These are phyloP conservation scores for Apiotrichum laibachii DNA, from an alignment of 1,284 basidiomycete genomes.

Conservation along the genomic window DNA sequence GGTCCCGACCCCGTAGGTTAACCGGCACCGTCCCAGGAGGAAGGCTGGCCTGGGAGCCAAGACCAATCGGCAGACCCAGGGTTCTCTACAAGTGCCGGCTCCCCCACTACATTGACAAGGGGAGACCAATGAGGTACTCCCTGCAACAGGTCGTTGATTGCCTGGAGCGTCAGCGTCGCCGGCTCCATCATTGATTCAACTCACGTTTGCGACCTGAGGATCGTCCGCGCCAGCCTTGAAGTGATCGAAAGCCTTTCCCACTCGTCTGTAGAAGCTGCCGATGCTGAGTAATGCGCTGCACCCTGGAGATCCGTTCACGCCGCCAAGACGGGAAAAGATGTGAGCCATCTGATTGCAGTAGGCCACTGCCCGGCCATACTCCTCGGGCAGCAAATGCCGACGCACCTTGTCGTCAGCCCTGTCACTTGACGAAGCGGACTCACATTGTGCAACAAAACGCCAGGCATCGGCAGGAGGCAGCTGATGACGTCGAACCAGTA, in stretches of 20 bases:
- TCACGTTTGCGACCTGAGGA: not conserved
- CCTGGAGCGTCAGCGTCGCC: not conserved
- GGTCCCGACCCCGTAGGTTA: no score
- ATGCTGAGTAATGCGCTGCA: slow-evolving; percentile 2
- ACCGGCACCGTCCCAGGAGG: no score
- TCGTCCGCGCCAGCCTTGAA: slow-evolving; percentile 3
- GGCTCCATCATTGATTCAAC: not conserved
- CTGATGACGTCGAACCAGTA: slow-evolving; percentile 14
- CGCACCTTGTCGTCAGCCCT: not conserved
- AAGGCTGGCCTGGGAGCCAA: not conserved
- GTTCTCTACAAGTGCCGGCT: not conserved
- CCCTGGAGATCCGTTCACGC: not conserved
- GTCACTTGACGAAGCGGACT: not conserved
- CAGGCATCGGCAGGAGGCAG: slow-evolving; percentile 4
- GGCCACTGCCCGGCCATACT: not conserved
- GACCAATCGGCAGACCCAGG: not conserved
- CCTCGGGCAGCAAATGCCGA: slow-evolving; percentile 1
- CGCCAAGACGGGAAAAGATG: not conserved
- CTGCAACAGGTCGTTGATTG: not conserved
- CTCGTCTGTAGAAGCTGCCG: slow-evolving; percentile 7
- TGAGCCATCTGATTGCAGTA: slow-evolving; percentile 2
- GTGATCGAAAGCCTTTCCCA: not conserved
- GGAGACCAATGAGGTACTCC: slow-evolving; percentile 4
- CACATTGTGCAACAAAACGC: slow-evolving; percentile 12
- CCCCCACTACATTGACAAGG: not conserved